Evolutionary conservation across 169 alveolate genomes (phyloP), one percentile per base, ranked within the genome.

Genomic region (Plasmodium ovale): DNA sequence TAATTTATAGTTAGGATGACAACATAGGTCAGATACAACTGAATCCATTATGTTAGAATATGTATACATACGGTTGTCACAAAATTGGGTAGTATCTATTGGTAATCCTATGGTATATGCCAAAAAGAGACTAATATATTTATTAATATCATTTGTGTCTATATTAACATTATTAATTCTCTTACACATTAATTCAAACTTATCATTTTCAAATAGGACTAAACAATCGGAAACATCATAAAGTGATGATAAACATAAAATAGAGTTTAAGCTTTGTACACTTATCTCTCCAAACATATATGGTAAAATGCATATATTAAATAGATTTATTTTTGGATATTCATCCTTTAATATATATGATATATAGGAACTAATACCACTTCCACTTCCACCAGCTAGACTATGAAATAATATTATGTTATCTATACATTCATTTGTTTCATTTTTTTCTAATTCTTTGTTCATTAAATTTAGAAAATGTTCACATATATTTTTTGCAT

Each of bases 301-400:
- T 1, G 94, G 94, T 21, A 87, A 67, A 10, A 92, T 65, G 27
- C 92, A 91, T 2, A 88, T 67, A 53, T 88, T 72, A 23, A 92
- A 29, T 27, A 87, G 60, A 27, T 53, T 73, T 2, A 42, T 47
- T 51, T 87, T 87, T 7, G 93, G 89, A 60, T 56, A 88, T 67
- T 92, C 91, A 35, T 92, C 94, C 25, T 91, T 77, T n/a, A 92
- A 54, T 0, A 92, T 16, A 16, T 67, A 77, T 0, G 93, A 72
- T 1, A 92, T 72, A 37, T 82, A 87, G 7, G 94, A 65, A 49
- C 94, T 92, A 1, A 84, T 58, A 14, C 94, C 94, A 39, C 93
- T 87, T 21, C 94, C 94, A 44, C 93, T 73, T 2, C 94, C 94
- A 14, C 94, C 94, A 0, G 92, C 93, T 42, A 92, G 42, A 69